Evolutionary conservation across 495 filamentous ascomycete genomes (phyloP), one percentile per base, ranked within the genome.

Genomic region (Aspergillus funiculosus): DNA sequence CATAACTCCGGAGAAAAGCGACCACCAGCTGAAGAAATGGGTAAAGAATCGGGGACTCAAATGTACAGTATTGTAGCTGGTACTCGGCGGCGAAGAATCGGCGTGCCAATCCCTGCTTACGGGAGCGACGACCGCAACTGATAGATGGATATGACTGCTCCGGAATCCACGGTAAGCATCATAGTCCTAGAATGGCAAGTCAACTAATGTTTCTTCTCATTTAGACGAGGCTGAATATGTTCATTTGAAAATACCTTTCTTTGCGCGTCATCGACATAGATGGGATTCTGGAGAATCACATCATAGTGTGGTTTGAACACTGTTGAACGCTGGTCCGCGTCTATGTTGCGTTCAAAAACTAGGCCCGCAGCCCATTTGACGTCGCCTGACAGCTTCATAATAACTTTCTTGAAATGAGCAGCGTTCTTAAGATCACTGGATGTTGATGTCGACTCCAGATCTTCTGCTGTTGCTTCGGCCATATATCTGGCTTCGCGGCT

Each of bases 11-110:
- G 87, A 87, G 66, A 98, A 98, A 49, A 97, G 78, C 8, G 85
- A 86, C 91, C 89, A 97, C 92, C 92, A 98, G 53, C 84, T 82
- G 67, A 90, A 97, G 70, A 98, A 98, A 57, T 97, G 92, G 2
- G 89, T 95, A 61, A 98, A 98, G 74, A 97, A 95, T 5, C 89
- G 81, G 5, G 92, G 92, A 7, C 82, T 89, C 34, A 97, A 73
- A 61, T 98, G 94, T 4, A 95, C 85, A 0, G 90, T 84, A 52
- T 98, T 98, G 67, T 97, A 97, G 62, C 89, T 95, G 41, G 75
- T 76, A 7, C 89, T 90, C 8, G 85, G 76, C 45, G 82, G 78
- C 6, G 77, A 59, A 59, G 82, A 85, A 2, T 85, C 75, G 7
- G 83, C 76, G 13, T 77, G 73, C 91, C 91, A 95, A 26, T 72